Evolutionary conservation across 208 protist genomes (phyloP), one percentile per base, ranked within the genome.

Genomic region (Leishmania lainsoni): DNA sequence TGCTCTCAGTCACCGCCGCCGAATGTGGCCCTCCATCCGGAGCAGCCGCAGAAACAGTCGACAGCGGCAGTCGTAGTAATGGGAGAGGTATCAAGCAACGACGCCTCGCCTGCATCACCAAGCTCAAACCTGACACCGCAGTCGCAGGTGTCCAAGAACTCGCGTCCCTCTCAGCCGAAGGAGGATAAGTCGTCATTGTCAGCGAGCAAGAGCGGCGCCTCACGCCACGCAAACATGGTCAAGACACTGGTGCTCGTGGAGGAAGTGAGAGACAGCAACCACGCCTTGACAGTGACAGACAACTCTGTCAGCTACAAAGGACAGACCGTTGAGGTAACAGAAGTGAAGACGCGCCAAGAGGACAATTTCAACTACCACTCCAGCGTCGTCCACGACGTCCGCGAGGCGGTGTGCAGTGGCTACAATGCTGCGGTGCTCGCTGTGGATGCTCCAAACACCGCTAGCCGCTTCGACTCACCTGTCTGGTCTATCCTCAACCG

Each of bases 351-450:
- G 74, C 90, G 91, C 10, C 77, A 78, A 32, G 87, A 89, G 79
- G 84, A 79, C 75, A 89, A 83, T 78, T 91, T 90, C 80, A 87
- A 89, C 59, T 93, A 91, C 85, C 79, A 89, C 42, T 93, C 91
- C 39, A 88, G 79, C 17, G 83, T 91, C 42, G 86, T 96, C 12
- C 89, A 86, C 71, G 86, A 87, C 68, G 75, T 94, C 20, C 81
- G 84, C 35, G 81, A 91, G 76, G 76, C 83, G 20, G 90, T 91
- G n/a, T 94, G 89, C 80, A 61, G 82, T 29, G 91, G 93, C 35
- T 92, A 86, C 83, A 95, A 95, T 78, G 86, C 89, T 29, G 83
- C 93, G 20, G 86, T 94, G 49, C 83, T 96, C 9, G 91, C 90
- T 26, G 81, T 87, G 56, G 93, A 96, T 80, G 85, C 87, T 3